Evolutionary conservation across 768 basidiomycete species (phyloP).

Genomic region (Gautieria morchelliformis): DNA sequence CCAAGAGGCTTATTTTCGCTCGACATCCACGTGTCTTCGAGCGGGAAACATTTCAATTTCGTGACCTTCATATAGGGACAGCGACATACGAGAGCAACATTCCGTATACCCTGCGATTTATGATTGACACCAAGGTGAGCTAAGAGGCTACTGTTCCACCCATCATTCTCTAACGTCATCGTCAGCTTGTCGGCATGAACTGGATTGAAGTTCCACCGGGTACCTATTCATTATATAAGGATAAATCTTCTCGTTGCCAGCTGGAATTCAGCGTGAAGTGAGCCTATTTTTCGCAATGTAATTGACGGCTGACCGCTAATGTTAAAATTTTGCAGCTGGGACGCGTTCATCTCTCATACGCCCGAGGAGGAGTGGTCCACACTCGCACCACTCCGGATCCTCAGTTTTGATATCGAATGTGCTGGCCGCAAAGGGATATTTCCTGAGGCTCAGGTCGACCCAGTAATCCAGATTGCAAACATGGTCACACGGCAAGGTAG

Average conservation of each 20-base stretch:
- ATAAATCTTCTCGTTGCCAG: slow-evolving; percentile 76
- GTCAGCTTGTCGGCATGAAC: slow-evolving; percentile 93
- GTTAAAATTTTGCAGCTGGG: slow-evolving; percentile 42
- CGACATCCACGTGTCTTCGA: slow-evolving; percentile 46
- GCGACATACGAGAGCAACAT: slow-evolving; percentile 93
- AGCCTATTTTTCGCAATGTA: slow-evolving; percentile 13
- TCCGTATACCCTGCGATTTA: slow-evolving; percentile 82
- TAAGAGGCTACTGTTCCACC: background rate
- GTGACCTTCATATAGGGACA: slow-evolving; percentile 44
- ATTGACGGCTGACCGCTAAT: slow-evolving; percentile 1
- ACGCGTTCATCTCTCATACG: slow-evolving; percentile 79
- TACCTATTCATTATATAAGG: slow-evolving; percentile 57
- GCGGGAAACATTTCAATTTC: slow-evolving; percentile 59
- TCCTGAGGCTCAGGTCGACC: slow-evolving; percentile 82
- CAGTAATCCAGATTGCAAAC: slow-evolving; percentile 97
- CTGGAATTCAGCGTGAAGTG: slow-evolving; percentile 77
- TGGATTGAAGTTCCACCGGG: slow-evolving; percentile 93
- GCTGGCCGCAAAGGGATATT: slow-evolving; percentile 97
- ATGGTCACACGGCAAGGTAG: slow-evolving; percentile 98
- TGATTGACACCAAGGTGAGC: slow-evolving; percentile 90
- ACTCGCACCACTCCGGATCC: slow-evolving; percentile 85
- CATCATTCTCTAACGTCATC: background rate
- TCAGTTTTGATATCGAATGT: slow-evolving; percentile 99
- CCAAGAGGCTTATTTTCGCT: slow-evolving; percentile 15
- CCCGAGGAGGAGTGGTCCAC: slow-evolving; percentile 90